phyloP scores from a whole-genome alignment of 1,284 basidiomycete genomes.

The Nidula niveotomentosa region DNA sequence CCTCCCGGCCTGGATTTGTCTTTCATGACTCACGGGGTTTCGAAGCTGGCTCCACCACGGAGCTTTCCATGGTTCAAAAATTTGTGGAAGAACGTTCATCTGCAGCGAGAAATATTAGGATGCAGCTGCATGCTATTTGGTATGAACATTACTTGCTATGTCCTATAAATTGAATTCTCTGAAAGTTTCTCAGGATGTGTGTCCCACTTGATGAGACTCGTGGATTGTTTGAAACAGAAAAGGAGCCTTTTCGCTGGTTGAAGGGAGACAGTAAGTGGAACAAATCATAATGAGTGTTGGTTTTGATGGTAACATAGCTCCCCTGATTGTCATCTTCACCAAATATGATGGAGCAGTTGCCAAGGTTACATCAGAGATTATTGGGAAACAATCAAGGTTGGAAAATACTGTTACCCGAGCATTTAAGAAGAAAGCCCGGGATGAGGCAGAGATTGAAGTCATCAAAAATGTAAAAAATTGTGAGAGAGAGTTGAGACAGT shows the following conservation, averaged over 20 bases:
- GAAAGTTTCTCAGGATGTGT: neutral
- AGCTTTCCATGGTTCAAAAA: neutral
- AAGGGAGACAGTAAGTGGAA: neutral
- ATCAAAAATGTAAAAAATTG: neutral
- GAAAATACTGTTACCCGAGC: neutral
- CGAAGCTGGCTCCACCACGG: neutral
- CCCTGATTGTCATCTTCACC: neutral
- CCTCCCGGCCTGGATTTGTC: neutral
- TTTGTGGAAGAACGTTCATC: neutral
- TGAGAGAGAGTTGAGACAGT: neutral
- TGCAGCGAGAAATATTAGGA: neutral
- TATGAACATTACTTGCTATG: neutral
- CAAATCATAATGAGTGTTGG: neutral
- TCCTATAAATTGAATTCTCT: neutral
- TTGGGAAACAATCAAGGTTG: neutral
- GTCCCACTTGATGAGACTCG: neutral
- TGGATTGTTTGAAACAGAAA: neutral
- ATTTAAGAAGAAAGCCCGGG: neutral
- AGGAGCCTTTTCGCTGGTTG: neutral
- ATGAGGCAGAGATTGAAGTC: neutral
- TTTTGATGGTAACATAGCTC: neutral
- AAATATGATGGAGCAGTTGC: neutral
- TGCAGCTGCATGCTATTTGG: neutral
- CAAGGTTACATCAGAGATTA: neutral
- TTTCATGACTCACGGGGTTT: neutral